These are phyloP conservation scores for Monilinia fructicola DNA, from an alignment of 2,329 filamentous ascomycete species.

Conservation along the genomic window DNA sequence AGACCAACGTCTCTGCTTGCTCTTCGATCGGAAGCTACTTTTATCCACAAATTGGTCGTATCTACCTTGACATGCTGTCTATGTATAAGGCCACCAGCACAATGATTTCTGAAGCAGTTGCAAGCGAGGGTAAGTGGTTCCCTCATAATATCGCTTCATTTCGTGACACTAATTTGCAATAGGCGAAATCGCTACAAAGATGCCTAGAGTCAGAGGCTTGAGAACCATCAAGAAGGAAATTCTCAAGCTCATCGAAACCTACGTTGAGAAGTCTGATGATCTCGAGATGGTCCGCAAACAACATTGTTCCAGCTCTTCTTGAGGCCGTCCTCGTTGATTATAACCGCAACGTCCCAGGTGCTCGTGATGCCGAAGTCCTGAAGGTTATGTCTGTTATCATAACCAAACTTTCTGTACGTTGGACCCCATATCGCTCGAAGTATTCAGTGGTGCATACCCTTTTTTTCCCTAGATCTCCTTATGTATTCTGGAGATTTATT, in stretches of 20 bases:
- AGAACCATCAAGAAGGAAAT: conserved; percentile 99
- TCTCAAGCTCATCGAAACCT: conserved; percentile 95
- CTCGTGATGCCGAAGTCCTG: conserved; percentile 92
- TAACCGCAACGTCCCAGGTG: conserved; percentile 93
- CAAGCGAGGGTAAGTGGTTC: conserved; percentile 65
- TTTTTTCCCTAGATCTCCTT: conserved; percentile 28
- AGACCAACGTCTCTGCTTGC: conserved; percentile 98
- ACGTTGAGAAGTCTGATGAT: conserved; percentile 97
- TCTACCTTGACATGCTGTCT: conserved; percentile 97
- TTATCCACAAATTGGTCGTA: conserved; percentile 94
- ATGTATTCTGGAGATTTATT: conserved; percentile 24
- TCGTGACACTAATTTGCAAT: conserved; percentile 39
- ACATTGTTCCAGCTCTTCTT: conserved; percentile 92
- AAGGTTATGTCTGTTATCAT: conserved; percentile 98
- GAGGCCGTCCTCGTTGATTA: conserved; percentile 95
- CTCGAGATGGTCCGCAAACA: conserved; percentile 86
- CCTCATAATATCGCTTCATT: neutral
- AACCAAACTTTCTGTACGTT: conserved; percentile 89
- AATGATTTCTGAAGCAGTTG: conserved; percentile 90
- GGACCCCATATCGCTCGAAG: conserved; percentile 49
- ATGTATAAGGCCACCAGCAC: conserved; percentile 99
- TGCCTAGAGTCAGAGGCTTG: conserved; percentile 90
- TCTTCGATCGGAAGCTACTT: conserved; percentile 96
- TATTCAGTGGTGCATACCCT: conserved; percentile 46
- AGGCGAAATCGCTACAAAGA: conserved; percentile 94